phyloP scores from a whole-genome alignment of 176 grass and related monocot species.

The Cocos nucifera region DNA sequence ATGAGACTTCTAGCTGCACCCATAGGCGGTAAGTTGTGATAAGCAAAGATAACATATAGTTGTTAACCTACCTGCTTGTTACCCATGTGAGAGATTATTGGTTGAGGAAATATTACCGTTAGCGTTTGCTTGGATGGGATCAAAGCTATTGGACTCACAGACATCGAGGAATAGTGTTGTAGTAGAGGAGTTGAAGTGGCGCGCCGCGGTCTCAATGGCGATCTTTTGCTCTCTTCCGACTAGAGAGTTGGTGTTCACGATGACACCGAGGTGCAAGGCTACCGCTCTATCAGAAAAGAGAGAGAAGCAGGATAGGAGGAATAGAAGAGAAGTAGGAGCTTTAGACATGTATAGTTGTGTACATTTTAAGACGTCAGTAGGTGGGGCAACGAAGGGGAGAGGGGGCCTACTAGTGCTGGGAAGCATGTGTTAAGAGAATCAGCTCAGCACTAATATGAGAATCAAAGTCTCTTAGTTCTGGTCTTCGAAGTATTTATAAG shows the following conservation, averaged over 20 bases:
- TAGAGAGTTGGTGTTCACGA: not conserved
- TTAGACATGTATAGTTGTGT: too few relatives aligned
- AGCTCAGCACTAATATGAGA: too few relatives aligned
- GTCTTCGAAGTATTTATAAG: too few relatives aligned
- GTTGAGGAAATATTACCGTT: not conserved
- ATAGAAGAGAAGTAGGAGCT: not conserved
- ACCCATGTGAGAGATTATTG: too few relatives aligned
- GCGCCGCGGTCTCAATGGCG: not conserved
- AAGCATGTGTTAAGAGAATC: too few relatives aligned
- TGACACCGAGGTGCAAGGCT: not conserved
- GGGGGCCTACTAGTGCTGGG: too few relatives aligned
- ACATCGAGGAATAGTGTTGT: not conserved
- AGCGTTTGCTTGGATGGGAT: not conserved
- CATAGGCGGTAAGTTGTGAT: not conserved
- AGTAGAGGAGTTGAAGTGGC: not conserved
- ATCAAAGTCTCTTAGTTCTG: too few relatives aligned
- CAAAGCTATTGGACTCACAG: not conserved
- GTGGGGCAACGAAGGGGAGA: too few relatives aligned
- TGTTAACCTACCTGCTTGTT: not conserved
- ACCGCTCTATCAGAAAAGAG: not conserved
- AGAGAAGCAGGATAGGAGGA: not conserved
- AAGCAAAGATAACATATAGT: not conserved
- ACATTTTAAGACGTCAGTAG: too few relatives aligned
- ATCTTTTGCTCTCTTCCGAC: constrained; percentile 1
- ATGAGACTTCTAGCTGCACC: not conserved